Evolutionary conservation across 2,329 filamentous ascomycete genomes (phyloP).

Genomic region (Neonectria ditissima): DNA sequence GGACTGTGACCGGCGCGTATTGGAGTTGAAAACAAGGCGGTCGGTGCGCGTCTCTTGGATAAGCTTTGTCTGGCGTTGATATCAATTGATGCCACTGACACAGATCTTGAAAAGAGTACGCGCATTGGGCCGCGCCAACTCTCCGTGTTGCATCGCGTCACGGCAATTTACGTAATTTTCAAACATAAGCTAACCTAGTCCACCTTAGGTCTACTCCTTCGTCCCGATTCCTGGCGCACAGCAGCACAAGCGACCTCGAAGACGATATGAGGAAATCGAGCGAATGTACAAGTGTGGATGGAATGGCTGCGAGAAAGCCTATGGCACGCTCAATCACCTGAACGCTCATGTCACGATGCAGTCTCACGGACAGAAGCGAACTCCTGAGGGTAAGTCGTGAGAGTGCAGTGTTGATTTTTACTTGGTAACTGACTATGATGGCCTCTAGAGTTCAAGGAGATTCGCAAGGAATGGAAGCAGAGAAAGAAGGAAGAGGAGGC

Average conservation of each 20-base stretch:
- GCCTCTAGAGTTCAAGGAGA: conserved; percentile 93
- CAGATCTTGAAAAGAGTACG: not conserved
- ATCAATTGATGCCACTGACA: not conserved
- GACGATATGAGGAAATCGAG: conserved; percentile 98
- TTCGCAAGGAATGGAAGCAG: conserved; percentile 98
- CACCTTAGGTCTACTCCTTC: conserved; percentile 87
- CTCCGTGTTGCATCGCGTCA: not conserved
- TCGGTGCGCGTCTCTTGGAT: not conserved
- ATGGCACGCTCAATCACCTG: conserved; percentile 95
- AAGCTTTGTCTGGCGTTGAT: not conserved
- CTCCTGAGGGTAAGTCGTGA: conserved; percentile 86
- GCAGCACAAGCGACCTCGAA: conserved; percentile 93
- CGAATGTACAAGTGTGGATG: conserved; percentile 99
- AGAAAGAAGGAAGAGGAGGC: conserved; percentile 99
- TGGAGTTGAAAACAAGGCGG: no score
- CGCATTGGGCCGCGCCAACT: not conserved
- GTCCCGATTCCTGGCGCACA: conserved; percentile 97
- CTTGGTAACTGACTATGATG: conserved; percentile 39
- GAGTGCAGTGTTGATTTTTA: no score
- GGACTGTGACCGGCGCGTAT: not conserved
- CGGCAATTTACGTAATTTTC: not conserved
- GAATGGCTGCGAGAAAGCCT: conserved; percentile 98
- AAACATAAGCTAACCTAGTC: not conserved
- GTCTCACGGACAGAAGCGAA: conserved; percentile 92
- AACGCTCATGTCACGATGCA: conserved; percentile 99